Conservation (phyloP, 2,329 filamentous ascomycete species). For the Cadophora sp. region DNA sequence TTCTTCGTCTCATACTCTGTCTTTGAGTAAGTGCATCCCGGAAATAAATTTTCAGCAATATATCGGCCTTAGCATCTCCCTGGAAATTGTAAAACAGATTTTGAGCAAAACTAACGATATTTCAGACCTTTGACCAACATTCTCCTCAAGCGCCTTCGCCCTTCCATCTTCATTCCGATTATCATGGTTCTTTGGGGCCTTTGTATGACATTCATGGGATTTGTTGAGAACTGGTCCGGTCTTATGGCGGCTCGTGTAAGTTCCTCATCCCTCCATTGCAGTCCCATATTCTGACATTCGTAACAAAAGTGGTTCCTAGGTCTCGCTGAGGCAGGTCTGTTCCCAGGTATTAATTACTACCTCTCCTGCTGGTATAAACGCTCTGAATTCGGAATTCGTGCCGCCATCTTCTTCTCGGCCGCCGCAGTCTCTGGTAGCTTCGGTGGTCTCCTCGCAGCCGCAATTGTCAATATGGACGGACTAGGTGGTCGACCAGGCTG, state of each 20-base stretch:
- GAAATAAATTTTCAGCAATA: too few relatives aligned
- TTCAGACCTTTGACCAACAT: conserved; percentile 70
- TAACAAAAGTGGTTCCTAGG: conserved; percentile 65
- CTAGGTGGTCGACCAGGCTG: conserved; percentile 62
- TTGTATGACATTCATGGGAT: conserved; percentile 63
- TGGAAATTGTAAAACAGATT: background rate
- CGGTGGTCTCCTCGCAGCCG: conserved; percentile 75
- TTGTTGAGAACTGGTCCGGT: conserved; percentile 42
- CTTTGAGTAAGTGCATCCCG: conserved; percentile 57
- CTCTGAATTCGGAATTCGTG: conserved; percentile 79
- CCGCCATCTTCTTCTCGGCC: conserved; percentile 84
- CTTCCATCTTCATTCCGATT: conserved; percentile 78
- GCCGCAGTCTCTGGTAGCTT: conserved; percentile 82
- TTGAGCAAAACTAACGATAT: background rate
- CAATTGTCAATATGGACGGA: conserved; percentile 73
- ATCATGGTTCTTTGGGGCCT: conserved; percentile 80
- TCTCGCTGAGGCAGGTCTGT: conserved; percentile 76
- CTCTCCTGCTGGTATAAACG: conserved; percentile 85
- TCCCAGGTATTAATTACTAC: conserved; percentile 81
- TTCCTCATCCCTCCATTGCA: background rate
- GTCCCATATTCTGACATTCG: background rate
- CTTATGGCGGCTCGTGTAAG: conserved; percentile 42
- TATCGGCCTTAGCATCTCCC: background rate
- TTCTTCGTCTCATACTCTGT: conserved; percentile 88
- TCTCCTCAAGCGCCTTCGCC: conserved; percentile 73